Conservation (phyloP, 257 asterid genomes). For the Nicotiana benthamiana region DNA sequence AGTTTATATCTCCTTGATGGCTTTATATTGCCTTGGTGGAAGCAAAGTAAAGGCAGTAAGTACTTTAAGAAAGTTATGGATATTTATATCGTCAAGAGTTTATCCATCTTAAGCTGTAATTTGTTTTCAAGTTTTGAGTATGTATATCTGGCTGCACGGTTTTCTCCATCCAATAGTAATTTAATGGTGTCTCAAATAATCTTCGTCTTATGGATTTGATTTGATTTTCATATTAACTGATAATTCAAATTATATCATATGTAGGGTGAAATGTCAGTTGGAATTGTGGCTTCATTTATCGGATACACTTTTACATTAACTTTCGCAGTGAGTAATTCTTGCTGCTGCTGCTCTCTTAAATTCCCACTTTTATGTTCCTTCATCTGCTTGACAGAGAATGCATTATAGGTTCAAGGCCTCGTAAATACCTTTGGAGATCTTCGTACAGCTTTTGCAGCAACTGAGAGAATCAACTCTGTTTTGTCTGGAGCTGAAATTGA, state of each 20-base stretch:
- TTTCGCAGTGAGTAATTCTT: constrained; percentile 71
- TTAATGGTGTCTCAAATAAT: neutral
- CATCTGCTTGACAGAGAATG: neutral
- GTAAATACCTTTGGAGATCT: constrained; percentile 98
- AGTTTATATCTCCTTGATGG: constrained; percentile 79
- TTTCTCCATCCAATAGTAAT: neutral
- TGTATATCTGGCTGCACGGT: neutral
- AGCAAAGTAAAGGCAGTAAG: constrained; percentile 98
- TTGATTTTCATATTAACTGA: neutral
- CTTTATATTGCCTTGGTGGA: constrained; percentile 93
- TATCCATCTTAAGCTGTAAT: neutral
- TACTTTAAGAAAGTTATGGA: constrained; percentile 9
- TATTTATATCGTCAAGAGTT: neutral
- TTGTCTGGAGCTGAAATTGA: constrained; percentile 71
- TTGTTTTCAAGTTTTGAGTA: neutral
- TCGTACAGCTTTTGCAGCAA: constrained; percentile 93
- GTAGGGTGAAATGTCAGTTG: constrained; percentile 91
- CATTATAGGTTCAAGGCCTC: constrained; percentile 85
- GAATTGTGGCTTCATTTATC: constrained; percentile 88
- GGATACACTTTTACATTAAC: constrained; percentile 92
- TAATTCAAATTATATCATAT: constrained; percentile 7
- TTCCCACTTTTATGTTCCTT: constrained; percentile 5
- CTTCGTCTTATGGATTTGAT: neutral
- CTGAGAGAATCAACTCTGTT: constrained; percentile 84
- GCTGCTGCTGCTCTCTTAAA: neutral